These are phyloP conservation scores for Exophiala oligosperma DNA, from an alignment of 2,329 filamentous ascomycete genomes.

Conservation along the genomic window DNA sequence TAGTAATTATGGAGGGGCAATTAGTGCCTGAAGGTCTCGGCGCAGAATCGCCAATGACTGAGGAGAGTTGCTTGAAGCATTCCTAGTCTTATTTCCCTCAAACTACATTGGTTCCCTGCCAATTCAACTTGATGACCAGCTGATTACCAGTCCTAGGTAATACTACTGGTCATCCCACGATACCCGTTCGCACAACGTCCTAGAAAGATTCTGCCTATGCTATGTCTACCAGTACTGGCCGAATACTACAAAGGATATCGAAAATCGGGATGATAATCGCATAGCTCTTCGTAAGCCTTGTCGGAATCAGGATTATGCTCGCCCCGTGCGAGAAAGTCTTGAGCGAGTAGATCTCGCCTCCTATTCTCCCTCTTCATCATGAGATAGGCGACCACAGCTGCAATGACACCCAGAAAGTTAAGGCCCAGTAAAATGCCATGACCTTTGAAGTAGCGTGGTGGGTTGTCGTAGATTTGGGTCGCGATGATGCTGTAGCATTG, in stretches of 20 bases:
- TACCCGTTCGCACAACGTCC: too few relatives aligned
- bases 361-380: constrained; percentile 2
- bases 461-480: constrained; percentile 13
- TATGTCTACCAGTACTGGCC: too few relatives aligned
- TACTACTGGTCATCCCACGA: too few relatives aligned
- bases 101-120: too few relatives aligned
- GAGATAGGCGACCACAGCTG: background rate
- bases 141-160: too few relatives aligned
- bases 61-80: too few relatives aligned
- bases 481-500: constrained; percentile 12
- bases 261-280: constrained; percentile 7
- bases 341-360: background rate
- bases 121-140: too few relatives aligned
- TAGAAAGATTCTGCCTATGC: too few relatives aligned
- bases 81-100: background rate
- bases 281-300: constrained; percentile 9
- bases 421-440: constrained; percentile 14
- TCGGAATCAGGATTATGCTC: background rate
- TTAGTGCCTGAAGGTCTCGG: too few relatives aligned
- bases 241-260: constrained; percentile 3
- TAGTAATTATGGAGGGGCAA: background rate
- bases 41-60: too few relatives aligned
- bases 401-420: background rate
- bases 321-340: constrained; percentile 1
- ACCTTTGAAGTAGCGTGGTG: constrained; percentile 16